These are phyloP conservation scores for Stachybotrys chlorohalonatus DNA, from an alignment of 2,329 filamentous ascomycete genomes.

Conservation along the genomic window DNA sequence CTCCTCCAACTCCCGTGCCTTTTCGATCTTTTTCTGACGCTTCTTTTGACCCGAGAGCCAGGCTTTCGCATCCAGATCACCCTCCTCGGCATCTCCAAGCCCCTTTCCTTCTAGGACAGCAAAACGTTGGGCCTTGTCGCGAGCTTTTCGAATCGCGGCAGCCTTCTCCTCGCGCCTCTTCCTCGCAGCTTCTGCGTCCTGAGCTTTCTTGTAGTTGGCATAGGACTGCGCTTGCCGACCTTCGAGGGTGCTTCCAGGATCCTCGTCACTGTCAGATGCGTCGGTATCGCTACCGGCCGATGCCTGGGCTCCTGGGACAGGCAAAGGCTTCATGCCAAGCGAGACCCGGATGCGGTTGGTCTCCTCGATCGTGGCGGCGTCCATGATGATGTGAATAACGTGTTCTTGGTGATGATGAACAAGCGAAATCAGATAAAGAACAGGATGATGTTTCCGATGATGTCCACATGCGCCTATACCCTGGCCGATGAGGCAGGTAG, in stretches of 20 bases:
- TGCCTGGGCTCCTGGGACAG: conserved; percentile 59
- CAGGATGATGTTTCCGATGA: not conserved
- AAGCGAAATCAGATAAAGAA: not conserved
- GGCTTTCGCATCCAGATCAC: conserved; percentile 65
- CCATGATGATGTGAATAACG: conserved; percentile 30
- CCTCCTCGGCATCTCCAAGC: conserved; percentile 63
- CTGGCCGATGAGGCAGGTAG: not conserved
- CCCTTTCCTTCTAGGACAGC: conserved; percentile 73
- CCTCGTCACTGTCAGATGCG: conserved; percentile 52
- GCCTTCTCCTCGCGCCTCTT: conserved; percentile 69
- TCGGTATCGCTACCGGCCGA: conserved; percentile 35
- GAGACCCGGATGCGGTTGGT: conserved; percentile 86
- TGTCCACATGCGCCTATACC: not conserved
- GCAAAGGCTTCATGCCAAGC: conserved; percentile 82
- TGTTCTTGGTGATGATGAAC: conserved; percentile 1
- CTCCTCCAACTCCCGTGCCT: conserved; percentile 61
- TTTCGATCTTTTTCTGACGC: conserved; percentile 82
- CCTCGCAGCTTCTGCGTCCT: conserved; percentile 68
- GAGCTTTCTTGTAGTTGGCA: conserved; percentile 59
- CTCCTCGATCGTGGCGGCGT: conserved; percentile 76
- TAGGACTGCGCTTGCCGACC: conserved; percentile 64
- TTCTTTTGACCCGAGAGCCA: conserved; percentile 92
- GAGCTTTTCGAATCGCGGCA: conserved; percentile 78
- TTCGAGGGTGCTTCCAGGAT: conserved; percentile 75
- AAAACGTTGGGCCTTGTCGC: conserved; percentile 72